These are phyloP conservation scores for Stylosanthes scabra DNA, from an alignment of 331 rosid genomes.

Conservation along the genomic window DNA sequence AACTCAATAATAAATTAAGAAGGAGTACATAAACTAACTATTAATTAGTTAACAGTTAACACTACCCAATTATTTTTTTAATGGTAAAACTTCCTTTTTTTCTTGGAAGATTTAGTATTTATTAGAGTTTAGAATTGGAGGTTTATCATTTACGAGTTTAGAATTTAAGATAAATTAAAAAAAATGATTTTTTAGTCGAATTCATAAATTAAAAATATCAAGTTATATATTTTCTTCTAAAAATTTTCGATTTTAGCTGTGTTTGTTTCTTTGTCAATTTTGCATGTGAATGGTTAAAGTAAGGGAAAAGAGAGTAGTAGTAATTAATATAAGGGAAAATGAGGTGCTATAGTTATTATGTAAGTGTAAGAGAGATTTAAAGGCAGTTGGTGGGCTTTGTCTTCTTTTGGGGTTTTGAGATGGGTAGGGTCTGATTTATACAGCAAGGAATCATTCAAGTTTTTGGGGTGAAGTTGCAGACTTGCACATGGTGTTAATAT, in stretches of 20 bases:
- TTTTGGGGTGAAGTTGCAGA: conserved; percentile 52
- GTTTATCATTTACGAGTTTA: no score
- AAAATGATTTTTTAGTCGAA: no score
- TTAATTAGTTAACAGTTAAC: no score
- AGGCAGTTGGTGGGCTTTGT: conserved; percentile 71
- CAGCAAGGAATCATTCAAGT: conserved; percentile 53
- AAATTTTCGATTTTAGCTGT: conserved; percentile 34
- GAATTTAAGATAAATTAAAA: no score
- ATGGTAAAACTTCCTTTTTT: no score
- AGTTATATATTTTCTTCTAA: no score
- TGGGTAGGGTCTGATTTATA: conserved; percentile 66
- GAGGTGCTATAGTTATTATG: conserved; percentile 31
- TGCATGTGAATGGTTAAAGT: conserved; percentile 52
- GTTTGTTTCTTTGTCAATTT: conserved; percentile 36
- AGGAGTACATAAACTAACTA: no score
- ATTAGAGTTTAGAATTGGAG: no score
- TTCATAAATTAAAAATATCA: no score
- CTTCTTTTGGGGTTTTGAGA: conserved; percentile 61
- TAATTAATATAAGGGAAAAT: conserved; percentile 38
- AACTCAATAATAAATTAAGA: no score
- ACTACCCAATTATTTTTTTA: no score
- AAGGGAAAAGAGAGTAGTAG: conserved; percentile 8
- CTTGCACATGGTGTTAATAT: conserved; percentile 76
- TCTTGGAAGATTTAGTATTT: no score
- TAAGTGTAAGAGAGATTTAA: conserved; percentile 50